These are phyloP conservation scores for Lobosporangium transversale DNA, from an alignment of 192 early-diverging fungal genomes.

Conservation along the genomic window DNA sequence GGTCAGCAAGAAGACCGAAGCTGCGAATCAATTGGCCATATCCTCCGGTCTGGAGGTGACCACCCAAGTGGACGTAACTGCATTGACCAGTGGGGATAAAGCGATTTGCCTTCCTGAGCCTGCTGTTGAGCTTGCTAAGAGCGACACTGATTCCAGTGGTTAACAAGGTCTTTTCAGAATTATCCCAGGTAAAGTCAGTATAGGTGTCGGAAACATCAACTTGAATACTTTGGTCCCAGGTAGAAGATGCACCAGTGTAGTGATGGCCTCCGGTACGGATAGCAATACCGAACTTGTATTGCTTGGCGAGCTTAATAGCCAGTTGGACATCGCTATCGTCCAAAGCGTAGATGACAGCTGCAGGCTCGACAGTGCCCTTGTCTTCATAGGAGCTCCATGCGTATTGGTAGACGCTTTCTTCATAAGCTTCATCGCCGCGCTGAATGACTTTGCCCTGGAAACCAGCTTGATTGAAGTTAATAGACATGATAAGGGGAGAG, in stretches of 20 bases:
- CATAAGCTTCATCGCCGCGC: no score
- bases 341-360: no score
- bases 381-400: no score
- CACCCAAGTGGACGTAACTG: conserved; percentile 33
- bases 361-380: no score
- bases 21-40: conserved; percentile 42
- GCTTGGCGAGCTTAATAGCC: conserved; percentile 36
- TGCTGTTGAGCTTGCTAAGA: no score
- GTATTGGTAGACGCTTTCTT: no score
- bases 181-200: conserved; percentile 30
- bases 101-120: conserved; percentile 15
- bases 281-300: conserved; percentile 22
- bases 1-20: conserved; percentile 48
- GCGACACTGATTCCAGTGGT: conserved; percentile 37
- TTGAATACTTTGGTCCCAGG: conserved; percentile 36
- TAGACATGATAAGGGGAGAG: no score
- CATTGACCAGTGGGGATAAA: conserved; percentile 43
- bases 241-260: conserved; percentile 41
- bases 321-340: conserved; percentile 36
- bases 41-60: conserved; percentile 52
- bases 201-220: conserved; percentile 47
- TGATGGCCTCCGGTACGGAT: conserved; percentile 51
- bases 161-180: conserved; percentile 23
- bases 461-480: no score
- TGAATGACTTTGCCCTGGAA: no score